Evolutionary conservation across 2,329 filamentous ascomycete species (phyloP).

Genomic region (Passalora sequoiae): DNA sequence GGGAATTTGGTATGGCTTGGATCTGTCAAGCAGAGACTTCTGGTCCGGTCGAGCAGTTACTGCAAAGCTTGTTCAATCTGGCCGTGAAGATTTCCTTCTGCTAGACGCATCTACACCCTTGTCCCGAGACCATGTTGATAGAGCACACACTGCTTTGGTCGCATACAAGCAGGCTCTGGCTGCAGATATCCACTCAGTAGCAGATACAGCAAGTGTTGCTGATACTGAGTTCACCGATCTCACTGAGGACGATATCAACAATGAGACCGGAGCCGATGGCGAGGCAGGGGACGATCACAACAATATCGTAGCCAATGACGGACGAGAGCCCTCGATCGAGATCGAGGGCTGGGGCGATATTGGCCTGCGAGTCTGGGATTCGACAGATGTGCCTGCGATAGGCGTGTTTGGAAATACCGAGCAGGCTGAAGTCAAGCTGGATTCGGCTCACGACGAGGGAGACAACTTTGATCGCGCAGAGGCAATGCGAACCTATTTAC

Average conservation of each 20-base stretch:
- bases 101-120: not conserved
- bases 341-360: not conserved
- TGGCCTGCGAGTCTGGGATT: not conserved
- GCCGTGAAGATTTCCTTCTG: constrained; percentile 1
- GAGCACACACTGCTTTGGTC: not conserved
- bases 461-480: not conserved
- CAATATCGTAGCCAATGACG: not conserved
- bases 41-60: constrained; percentile 1
- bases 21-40: not conserved
- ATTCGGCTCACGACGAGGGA: not conserved
- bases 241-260: not conserved
- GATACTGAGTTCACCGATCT: constrained; percentile 1
- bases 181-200: not conserved
- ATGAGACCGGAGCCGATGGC: not conserved
- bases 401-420: not conserved
- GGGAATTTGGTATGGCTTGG: constrained; percentile 1
- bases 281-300: not conserved
- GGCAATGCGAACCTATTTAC: not conserved
- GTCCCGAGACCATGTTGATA: not conserved
- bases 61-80: not conserved
- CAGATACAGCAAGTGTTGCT: constrained; percentile 1
- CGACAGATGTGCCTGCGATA: not conserved
- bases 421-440: not conserved
- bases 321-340: not conserved
- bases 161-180: not conserved